Base-by-base conservation (phyloP, 805 yeast species). In the Priceomyces fermenticarens region DNA sequence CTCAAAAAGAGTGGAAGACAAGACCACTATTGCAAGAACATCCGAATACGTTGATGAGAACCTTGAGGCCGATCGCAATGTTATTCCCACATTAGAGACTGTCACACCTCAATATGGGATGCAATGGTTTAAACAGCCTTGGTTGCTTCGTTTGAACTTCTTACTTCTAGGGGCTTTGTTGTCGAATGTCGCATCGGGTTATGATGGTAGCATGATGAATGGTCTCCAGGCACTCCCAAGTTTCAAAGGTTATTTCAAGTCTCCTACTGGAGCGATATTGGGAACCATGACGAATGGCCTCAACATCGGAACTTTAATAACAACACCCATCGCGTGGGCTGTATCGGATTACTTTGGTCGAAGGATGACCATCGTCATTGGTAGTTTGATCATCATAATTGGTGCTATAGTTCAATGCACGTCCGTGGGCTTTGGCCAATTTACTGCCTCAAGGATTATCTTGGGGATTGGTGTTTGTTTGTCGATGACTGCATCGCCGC, bases 401-500 rank as follows among this genome's bases (percentile, higher is more conserved):
- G 73, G 73, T 23, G 58, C 69, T 20, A 54, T 67, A 13, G 54
- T 66, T 40, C 72, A 67, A 51, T 70, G 70, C 35, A 46, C 49
- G 11, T 57, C 67, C n/a, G 58, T 58, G 29, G 58, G 58, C 39
- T 66, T 59, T 54, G 66, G 53, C 0, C 60, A 63, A 52, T 70
- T 73, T 52, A 57, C 75, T 23, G 70, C 53, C 12, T 54, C 75
- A 0, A 67, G 83, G 63, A 52, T 78, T 33, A 44, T 78, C 32
- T 49, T 77, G 39, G 83, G 83, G 49, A 47, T 67, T 32, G 81
- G 81, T 20, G 31, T 44, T 35, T 64, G 65, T 44, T 42, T 73
- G 39, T 65, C 74, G 10, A 58, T 60, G 28, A 70, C 71, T 32
- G 61, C 74, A 8, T 61, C 76, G 16, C 79, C 81, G n/a, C 46